Base-by-base conservation (phyloP, 768 basidiomycete species). In the Tylopilus subfusipes region DNA sequence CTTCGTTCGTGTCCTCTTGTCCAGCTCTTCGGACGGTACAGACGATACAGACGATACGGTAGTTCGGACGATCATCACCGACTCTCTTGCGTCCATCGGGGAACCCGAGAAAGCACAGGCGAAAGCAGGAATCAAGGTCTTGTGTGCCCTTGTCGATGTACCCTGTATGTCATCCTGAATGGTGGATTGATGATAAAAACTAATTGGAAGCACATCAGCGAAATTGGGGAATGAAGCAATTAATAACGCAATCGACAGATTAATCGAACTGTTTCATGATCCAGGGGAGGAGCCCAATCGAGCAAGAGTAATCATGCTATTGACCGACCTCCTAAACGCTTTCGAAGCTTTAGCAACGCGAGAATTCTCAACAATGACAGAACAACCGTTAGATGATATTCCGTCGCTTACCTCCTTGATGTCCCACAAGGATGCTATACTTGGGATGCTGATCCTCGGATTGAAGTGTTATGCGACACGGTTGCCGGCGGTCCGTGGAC, bases 21-120 rank as follows among this genome's bases (percentile, higher is more conserved):
- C 78, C 3, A 73, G 72, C 53, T 33, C 57, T 2, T 73, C 74
- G 16, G 73, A 75, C 18, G 70, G 70, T 42, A 64, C 69, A 29
- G 74, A 78, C 44, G 57, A 58, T 38, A 27, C 50, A 1, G 70
- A 80, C 16, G 73, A 79, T 44, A 85, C 83, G 6, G 73, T 96
- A 3, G 86, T 86, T 16, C 81, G 79, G 58, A 84, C 88, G 40
- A 85, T 89, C 0, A 88, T 88, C 57, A 80, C 84, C 52, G 91
- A 97, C 64, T 94, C 91, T 61, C 76, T 93, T 9, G 77, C 80
- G 22, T 82, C 89, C 52, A 72, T 98, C 40, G 81, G 84, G 40
- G 91, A 97, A 65, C 93, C 96, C 0, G 97, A 98, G 69, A 98
- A 98, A 74, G 87, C 82, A 66, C 90, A 93, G 67, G 93, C 95